A percentile compares a stretch with the other conserved stretches of the same genome.
phyloP scores from a whole-genome alignment of 805 yeast genomes.

The Wickerhamiella azymoides region DNA sequence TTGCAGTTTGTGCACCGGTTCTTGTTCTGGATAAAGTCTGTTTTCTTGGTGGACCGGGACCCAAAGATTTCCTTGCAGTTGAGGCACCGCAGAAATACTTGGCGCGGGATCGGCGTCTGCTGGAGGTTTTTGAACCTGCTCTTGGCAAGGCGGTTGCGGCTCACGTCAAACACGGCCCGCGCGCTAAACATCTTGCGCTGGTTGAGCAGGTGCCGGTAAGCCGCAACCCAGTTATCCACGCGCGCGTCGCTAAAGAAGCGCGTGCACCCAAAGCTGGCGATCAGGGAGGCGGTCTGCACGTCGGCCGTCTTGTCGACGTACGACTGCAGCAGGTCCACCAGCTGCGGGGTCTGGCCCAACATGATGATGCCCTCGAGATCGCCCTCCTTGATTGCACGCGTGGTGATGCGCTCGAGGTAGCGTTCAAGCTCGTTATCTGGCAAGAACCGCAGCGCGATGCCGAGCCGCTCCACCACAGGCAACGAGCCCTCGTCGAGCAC shows the following conservation, averaged over 20 bases:
- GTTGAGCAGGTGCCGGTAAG: constrained; percentile 54
- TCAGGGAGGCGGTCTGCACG: constrained; percentile 79
- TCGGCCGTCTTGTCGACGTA: constrained; percentile 83
- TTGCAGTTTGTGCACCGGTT: constrained; percentile 71
- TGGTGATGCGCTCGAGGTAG: constrained; percentile 57
- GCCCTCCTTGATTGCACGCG: constrained; percentile 58
- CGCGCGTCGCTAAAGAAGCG: constrained; percentile 61
- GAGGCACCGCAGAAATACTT: constrained; percentile 66
- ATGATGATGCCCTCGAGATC: constrained; percentile 82
- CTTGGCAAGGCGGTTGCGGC: constrained; percentile 49
- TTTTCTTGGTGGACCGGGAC: constrained; percentile 1
- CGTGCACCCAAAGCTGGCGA: constrained; percentile 72
- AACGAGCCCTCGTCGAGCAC: constrained; percentile 80
- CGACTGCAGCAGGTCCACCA: constrained; percentile 67
- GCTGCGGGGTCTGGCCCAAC: constrained; percentile 83
- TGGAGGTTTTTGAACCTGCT: constrained; percentile 36
- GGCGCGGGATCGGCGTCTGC: constrained; percentile 46
- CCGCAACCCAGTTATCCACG: constrained; percentile 63
- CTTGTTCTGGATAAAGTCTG: neutral
- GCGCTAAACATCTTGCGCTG: constrained; percentile 68
- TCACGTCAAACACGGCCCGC: constrained; percentile 76
- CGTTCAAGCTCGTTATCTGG: constrained; percentile 61
- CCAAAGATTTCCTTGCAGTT: constrained; percentile 50
- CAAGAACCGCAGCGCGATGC: constrained; percentile 77
- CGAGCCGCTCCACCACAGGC: constrained; percentile 76